Conservation (phyloP, 2,329 filamentous ascomycete genomes). For the Onygena corvina region DNA sequence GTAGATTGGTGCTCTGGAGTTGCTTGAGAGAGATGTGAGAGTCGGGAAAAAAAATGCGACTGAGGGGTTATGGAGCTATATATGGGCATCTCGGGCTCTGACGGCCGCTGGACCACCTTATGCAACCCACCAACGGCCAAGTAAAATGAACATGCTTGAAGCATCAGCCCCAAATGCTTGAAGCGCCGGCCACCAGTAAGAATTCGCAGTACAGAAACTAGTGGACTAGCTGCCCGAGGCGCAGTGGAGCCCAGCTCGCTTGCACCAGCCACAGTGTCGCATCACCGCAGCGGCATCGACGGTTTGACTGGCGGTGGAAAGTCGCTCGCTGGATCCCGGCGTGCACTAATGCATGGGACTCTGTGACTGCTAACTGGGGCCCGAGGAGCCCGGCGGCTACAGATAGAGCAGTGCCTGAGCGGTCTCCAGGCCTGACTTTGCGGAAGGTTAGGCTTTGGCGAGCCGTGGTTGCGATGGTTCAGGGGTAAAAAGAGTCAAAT, state of each 20-base stretch:
- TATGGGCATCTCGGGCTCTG: neutral
- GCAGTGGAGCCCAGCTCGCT: neutral
- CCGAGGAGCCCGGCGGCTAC: too few relatives aligned
- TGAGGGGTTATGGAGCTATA: neutral
- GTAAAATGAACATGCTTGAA: neutral
- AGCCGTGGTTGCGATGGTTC: too few relatives aligned
- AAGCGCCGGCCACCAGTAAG: neutral
- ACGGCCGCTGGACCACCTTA: neutral
- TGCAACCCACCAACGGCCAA: neutral
- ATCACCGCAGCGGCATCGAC: too few relatives aligned
- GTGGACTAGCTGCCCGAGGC: too few relatives aligned
- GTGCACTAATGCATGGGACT: too few relatives aligned
- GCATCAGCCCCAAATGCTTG: slow-evolving; percentile 5
- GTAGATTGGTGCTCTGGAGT: neutral
- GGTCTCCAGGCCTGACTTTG: too few relatives aligned
- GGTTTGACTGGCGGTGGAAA: too few relatives aligned
- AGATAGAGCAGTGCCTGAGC: too few relatives aligned
- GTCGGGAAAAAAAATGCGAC: neutral
- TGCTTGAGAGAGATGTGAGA: neutral
- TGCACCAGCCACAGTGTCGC: neutral
- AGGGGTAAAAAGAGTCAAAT: too few relatives aligned
- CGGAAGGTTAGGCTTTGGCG: too few relatives aligned
- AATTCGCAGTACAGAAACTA: neutral
- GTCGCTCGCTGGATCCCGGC: too few relatives aligned
- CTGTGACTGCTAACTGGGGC: too few relatives aligned